Base-by-base conservation (phyloP, 2,329 filamentous ascomycete genomes). In the Penicillium crustosum region DNA sequence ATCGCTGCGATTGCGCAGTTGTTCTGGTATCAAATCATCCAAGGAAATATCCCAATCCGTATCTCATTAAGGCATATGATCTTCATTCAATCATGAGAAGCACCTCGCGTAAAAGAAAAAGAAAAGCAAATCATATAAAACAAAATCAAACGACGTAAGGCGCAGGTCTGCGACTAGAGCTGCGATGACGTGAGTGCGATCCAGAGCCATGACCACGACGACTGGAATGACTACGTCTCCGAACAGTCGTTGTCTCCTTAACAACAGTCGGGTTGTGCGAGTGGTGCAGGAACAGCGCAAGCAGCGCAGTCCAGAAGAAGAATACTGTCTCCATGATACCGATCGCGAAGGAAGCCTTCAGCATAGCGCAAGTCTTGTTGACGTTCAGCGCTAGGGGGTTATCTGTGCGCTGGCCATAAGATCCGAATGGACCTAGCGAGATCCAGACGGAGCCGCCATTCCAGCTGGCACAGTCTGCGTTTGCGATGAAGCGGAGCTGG, bases 341-440 rank as follows among this genome's bases (percentile, higher is more conserved):
- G 66, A 97, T 87, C 3, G 91, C 93, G 77, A 91, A 97, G 65
- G 82, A 83, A 1, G 93, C 89, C 83, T 97, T 97, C 70, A 96
- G 85, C 91, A 97, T 94, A 49, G 89, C 85, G 77, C 93, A 97
- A 6, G 86, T 85, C 81, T 93, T 93, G 75, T 90, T 82, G 38
- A 87, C 75, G 53, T 82, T 75, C 41, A 87, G 70, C 42, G 81
- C 74, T 58, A 85, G 77, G 9, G 68, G 68, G 55, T 76, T 81
- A 51, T 76, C 77, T 48, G 80, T 80, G 35, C 75, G 65, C 8
- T 66, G 61, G 15, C 80, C 80, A 43, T 84, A 84, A 62, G 76
- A 79, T 31, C 85, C 83, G 61, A 90, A 84, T 13, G 83, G 78
- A 13, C 88, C 88, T 43, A 92, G 79, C 49, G 81, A 80, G 53